Evolutionary conservation across 495 filamentous ascomycete genomes (phyloP).

Genomic region (Polyplosphaeria fusca): DNA sequence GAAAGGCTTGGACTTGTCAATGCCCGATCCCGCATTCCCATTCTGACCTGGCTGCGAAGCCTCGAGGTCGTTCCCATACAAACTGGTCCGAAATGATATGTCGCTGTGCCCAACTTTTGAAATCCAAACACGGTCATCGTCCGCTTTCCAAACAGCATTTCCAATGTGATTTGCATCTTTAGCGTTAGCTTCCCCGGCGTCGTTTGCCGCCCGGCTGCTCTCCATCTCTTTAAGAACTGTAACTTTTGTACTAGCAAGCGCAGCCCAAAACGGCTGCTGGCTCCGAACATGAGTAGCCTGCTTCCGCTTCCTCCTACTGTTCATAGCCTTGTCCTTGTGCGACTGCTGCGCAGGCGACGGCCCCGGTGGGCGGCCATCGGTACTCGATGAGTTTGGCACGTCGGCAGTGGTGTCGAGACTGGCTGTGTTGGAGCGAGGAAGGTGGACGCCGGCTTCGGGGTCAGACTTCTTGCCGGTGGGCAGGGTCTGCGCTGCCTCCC

Average conservation of each 20-base stretch:
- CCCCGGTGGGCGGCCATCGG: constrained; percentile 52
- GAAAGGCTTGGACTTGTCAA: constrained; percentile 71
- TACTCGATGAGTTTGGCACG: constrained; percentile 48
- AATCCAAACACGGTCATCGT: constrained; percentile 82
- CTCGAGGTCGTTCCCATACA: constrained; percentile 19
- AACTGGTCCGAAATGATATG: constrained; percentile 64
- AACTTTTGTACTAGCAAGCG: constrained; percentile 89
- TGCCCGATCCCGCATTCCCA: constrained; percentile 32
- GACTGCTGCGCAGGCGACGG: constrained; percentile 50
- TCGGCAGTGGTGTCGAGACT: constrained; percentile 42
- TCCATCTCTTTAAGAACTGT: constrained; percentile 91
- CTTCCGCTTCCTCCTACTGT: constrained; percentile 78
- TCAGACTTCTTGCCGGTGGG: constrained; percentile 38
- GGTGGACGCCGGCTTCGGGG: constrained; percentile 37
- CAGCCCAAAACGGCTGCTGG: constrained; percentile 90
- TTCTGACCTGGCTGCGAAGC: constrained; percentile 23
- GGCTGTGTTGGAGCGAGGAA: constrained; percentile 27
- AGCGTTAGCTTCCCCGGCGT: constrained; percentile 69
- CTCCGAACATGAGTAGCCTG: constrained; percentile 86
- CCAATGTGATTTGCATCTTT: constrained; percentile 78
- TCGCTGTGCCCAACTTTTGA: constrained; percentile 77
- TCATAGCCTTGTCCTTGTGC: constrained; percentile 54
- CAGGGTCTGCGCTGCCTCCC: constrained; percentile 21
- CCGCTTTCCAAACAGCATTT: constrained; percentile 66
- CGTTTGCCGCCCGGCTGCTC: constrained; percentile 70